Evolutionary conservation across 176 grass and related monocot genomes (phyloP).

Genomic region (Pontederia paniculata): DNA sequence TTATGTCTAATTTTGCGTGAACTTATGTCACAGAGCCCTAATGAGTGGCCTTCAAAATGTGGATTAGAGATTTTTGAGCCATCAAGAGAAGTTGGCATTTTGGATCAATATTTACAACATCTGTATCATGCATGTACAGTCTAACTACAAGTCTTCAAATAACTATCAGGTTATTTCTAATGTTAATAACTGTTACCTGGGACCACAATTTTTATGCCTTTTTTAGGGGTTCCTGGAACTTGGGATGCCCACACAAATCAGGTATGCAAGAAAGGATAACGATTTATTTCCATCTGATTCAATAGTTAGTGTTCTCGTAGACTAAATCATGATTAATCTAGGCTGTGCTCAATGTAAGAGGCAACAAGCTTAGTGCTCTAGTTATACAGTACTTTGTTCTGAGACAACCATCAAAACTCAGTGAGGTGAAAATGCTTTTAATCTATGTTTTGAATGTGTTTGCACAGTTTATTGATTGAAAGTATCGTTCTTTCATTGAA

Average conservation of each 20-base stretch:
- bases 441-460: no score
- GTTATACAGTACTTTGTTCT: constrained; percentile 65
- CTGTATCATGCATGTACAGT: constrained; percentile 84
- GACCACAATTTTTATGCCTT: not conserved
- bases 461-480: no score
- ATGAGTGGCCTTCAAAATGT: constrained; percentile 49
- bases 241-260: constrained; percentile 63
- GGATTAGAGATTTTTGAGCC: constrained; percentile 39
- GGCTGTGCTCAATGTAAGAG: constrained; percentile 57
- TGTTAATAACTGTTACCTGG: no score
- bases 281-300: no score
- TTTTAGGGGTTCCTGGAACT: constrained; percentile 67
- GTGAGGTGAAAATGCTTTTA: constrained; percentile 24
- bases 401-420: constrained; percentile 49
- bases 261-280: constrained; percentile 13
- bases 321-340: not conserved
- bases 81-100: constrained; percentile 73
- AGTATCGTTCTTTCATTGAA: not conserved
- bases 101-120: constrained; percentile 91
- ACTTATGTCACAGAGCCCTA: constrained; percentile 30
- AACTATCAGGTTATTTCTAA: not conserved
- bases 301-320: no score
- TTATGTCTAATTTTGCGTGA: not conserved
- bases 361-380: constrained; percentile 54
- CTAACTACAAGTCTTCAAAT: constrained; percentile 1